Conservation (phyloP, 2,329 filamentous ascomycete species). For the Neonectria punicea region DNA sequence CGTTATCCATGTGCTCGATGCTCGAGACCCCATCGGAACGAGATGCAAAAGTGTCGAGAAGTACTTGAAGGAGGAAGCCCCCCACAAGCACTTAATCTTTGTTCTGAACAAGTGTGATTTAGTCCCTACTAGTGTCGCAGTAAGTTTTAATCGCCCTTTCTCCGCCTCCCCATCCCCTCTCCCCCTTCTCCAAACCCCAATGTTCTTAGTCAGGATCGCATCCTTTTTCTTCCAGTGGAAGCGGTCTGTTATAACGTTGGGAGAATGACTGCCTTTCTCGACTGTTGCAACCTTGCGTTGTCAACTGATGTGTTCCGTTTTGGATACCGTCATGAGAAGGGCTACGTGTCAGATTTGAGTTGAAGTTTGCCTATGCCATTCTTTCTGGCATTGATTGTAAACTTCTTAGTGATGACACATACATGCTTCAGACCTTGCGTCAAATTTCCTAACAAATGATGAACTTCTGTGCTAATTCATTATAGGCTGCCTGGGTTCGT, state of each 20-base stretch:
- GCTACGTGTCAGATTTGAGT: constrained; percentile 91
- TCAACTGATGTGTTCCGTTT: constrained; percentile 85
- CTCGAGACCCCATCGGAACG: constrained; percentile 88
- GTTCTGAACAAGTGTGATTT: constrained; percentile 71
- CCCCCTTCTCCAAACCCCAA: constrained; percentile 64
- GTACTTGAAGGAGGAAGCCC: constrained; percentile 91
- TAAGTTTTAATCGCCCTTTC: constrained; percentile 69
- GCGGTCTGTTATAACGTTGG: constrained; percentile 99
- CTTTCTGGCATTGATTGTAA: constrained; percentile 70
- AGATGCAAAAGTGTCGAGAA: constrained; percentile 84
- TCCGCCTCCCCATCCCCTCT: constrained; percentile 33
- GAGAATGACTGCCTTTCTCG: constrained; percentile 76
- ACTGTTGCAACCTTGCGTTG: constrained; percentile 49
- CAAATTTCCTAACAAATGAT: constrained; percentile 27
- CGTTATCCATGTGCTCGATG: constrained; percentile 93
- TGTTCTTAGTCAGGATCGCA: constrained; percentile 87
- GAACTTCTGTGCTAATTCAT: constrained; percentile 37
- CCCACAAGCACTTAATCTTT: constrained; percentile 86
- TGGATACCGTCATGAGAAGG: constrained; percentile 82
- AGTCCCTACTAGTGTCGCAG: constrained; percentile 90
- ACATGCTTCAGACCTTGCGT: constrained; percentile 57
- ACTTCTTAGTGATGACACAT: constrained; percentile 99
- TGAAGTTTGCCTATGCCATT: constrained; percentile 82
- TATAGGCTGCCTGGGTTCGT: constrained; percentile 91
- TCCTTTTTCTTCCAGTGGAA: constrained; percentile 77